Evolutionary conservation across 2,329 filamentous ascomycete genomes (phyloP).

Genomic region (Penicillium sp.): DNA sequence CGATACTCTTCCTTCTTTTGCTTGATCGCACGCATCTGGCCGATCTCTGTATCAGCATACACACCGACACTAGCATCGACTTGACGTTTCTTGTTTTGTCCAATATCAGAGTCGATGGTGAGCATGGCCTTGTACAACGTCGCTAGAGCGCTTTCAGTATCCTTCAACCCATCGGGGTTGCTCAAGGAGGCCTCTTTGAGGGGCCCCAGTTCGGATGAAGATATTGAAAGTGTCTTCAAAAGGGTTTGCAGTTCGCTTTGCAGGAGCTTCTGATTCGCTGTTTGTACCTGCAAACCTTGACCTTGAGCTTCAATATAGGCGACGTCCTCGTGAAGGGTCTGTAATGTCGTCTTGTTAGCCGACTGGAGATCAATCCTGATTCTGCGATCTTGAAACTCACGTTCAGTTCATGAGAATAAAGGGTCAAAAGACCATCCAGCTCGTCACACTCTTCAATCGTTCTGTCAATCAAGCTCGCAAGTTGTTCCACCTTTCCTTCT

Average conservation of each 20-base stretch:
- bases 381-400: conserved; percentile 45
- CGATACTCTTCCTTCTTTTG: conserved; percentile 89
- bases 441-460: conserved; percentile 95
- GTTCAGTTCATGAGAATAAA: conserved; percentile 89
- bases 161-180: conserved; percentile 59
- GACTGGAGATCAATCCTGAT: background rate
- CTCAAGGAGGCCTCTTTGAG: conserved; percentile 67
- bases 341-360: conserved; percentile 19
- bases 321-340: conserved; percentile 92
- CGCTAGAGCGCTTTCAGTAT: conserved; percentile 68
- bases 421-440: conserved; percentile 80
- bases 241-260: conserved; percentile 81
- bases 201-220: conserved; percentile 62
- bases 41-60: conserved; percentile 63
- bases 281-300: conserved; percentile 92
- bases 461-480: conserved; percentile 75
- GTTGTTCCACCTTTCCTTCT: conserved; percentile 77
- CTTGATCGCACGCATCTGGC: conserved; percentile 84
- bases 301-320: conserved; percentile 95
- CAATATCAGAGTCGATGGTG: conserved; percentile 78
- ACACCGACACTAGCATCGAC: conserved; percentile 45
- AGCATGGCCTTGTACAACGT: conserved; percentile 84
- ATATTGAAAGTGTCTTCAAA: conserved; percentile 86
- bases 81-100: conserved; percentile 46
- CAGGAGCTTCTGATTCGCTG: conserved; percentile 88